phyloP scores from a whole-genome alignment of 176 grass and related monocot species.

The Raddia guianensis region DNA sequence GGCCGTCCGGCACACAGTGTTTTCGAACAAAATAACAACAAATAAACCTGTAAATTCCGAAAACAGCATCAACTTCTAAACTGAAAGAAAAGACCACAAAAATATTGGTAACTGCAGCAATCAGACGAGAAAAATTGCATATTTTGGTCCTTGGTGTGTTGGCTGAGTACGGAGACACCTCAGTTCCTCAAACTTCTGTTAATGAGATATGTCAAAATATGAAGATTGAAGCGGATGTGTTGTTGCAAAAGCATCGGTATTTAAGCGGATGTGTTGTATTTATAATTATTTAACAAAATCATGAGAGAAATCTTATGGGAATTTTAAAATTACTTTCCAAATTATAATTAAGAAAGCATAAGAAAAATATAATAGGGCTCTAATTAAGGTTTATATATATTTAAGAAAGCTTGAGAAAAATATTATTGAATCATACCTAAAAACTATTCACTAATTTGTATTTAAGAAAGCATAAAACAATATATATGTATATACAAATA shows the following conservation, averaged over 20 bases:
- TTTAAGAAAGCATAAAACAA: too few relatives aligned
- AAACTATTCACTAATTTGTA: too few relatives aligned
- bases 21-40: background rate
- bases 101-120: slow-evolving; percentile 9
- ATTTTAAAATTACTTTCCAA: too few relatives aligned
- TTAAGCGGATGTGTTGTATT: slow-evolving; percentile 5
- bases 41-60: background rate
- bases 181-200: background rate
- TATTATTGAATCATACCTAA: too few relatives aligned
- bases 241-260: background rate
- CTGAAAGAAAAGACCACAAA: background rate
- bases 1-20: too few relatives aligned
- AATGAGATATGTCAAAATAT: background rate
- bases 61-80: background rate
- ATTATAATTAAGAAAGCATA: too few relatives aligned
- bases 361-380: too few relatives aligned
- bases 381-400: too few relatives aligned
- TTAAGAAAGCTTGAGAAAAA: too few relatives aligned
- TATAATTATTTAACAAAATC: too few relatives aligned
- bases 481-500: too few relatives aligned
- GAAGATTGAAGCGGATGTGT: background rate
- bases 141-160: background rate
- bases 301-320: too few relatives aligned
- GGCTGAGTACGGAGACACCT: background rate
- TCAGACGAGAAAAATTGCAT: background rate